These are phyloP conservation scores for Triticum monococcum DNA, from an alignment of 176 grass and related monocot genomes.

Conservation along the genomic window DNA sequence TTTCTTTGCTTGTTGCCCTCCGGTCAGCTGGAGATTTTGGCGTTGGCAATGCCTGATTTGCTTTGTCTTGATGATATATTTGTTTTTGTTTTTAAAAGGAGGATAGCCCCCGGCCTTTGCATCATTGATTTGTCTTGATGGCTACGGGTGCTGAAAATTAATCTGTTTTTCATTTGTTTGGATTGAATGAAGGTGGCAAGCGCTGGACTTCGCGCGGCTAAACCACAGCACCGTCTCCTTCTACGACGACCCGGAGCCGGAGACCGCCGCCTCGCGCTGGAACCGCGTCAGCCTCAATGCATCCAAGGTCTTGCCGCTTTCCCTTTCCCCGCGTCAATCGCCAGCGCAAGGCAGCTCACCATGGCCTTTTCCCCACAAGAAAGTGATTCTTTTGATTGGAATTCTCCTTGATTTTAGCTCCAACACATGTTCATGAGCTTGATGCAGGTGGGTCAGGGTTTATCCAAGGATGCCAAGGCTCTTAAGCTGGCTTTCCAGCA, in stretches of 20 bases:
- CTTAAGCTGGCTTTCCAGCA: conserved; percentile 91
- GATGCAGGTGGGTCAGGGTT: conserved; percentile 76
- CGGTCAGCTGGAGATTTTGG: not conserved
- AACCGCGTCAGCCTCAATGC: conserved; percentile 78
- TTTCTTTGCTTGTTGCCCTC: not conserved
- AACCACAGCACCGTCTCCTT: conserved; percentile 80
- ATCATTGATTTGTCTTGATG: not conserved
- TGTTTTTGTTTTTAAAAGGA: not conserved
- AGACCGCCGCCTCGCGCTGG: conserved; percentile 79
- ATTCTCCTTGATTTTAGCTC: not conserved
- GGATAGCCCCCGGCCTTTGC: too few relatives aligned
- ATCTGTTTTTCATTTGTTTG: not conserved
- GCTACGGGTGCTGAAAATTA: not conserved
- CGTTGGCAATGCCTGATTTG: not conserved
- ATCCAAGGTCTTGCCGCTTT: conserved; percentile 53
- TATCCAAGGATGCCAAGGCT: conserved; percentile 65
- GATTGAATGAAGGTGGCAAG: conserved; percentile 69
- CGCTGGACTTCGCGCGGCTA: conserved; percentile 63
- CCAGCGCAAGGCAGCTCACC: not conserved
- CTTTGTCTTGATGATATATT: not conserved
- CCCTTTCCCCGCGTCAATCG: not conserved
- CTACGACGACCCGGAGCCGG: conserved; percentile 70
- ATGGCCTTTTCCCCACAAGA: not conserved
- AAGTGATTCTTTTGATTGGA: not conserved
- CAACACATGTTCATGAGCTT: not conserved